These are phyloP conservation scores for Houttuynia cordata DNA, from an alignment of 164 flowering plant species.

Conservation along the genomic window DNA sequence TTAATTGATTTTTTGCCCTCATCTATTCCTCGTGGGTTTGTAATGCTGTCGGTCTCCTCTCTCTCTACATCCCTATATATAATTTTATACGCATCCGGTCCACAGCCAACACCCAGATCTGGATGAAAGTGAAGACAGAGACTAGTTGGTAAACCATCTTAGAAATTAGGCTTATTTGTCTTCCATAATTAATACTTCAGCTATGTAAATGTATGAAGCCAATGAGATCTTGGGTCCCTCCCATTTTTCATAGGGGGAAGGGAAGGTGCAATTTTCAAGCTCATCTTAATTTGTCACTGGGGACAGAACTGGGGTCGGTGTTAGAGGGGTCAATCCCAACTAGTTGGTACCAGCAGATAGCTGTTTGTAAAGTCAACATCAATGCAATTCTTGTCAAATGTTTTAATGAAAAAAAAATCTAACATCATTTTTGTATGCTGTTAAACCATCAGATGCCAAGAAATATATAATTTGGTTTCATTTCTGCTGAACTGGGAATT, in stretches of 20 bases:
- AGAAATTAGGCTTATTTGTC: not conserved
- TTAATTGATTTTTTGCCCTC: conserved; percentile 26
- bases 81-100: not conserved
- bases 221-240: conserved; percentile 2
- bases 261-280: not conserved
- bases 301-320: not conserved
- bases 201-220: conserved; percentile 1
- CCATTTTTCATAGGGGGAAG: conserved; percentile 1
- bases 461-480: too few relatives aligned
- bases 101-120: not conserved
- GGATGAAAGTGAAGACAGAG: not conserved
- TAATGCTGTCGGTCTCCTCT: not conserved
- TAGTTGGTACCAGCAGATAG: not conserved
- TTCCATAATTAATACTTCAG: not conserved
- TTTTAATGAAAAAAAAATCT: too few relatives aligned
- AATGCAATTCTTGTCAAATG: not conserved
- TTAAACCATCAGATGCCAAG: too few relatives aligned
- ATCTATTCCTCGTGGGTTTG: not conserved
- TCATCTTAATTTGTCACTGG: not conserved
- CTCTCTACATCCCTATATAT: not conserved
- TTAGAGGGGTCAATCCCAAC: not conserved
- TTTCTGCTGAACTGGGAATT: too few relatives aligned
- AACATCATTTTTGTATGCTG: too few relatives aligned
- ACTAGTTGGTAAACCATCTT: not conserved
- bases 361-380: not conserved